Percentiles rank a stretch among this genome's conserved stretches.
phyloP scores from a whole-genome alignment of 1,284 basidiomycete genomes.

The Ganoderma sp. region DNA sequence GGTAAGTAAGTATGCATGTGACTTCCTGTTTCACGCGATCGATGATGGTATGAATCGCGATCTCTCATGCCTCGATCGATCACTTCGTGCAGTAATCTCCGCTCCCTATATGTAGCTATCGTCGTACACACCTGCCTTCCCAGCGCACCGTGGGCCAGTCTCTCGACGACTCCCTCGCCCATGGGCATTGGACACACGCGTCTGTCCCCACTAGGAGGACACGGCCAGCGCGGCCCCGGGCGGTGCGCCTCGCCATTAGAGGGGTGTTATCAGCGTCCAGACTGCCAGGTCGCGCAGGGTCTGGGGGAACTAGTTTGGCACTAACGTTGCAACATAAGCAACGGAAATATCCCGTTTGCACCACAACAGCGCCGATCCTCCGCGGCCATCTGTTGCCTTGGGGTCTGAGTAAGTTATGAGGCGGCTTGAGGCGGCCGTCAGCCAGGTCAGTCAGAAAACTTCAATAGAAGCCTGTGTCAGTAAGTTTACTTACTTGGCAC shows the following conservation, averaged over 20 bases:
- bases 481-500: neutral
- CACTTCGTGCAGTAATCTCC: constrained; percentile 24
- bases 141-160: neutral
- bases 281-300: neutral
- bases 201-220: neutral
- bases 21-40: constrained; percentile 4
- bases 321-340: neutral
- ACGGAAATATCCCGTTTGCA: neutral
- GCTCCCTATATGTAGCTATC: neutral
- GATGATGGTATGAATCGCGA: constrained; percentile 6
- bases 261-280: neutral
- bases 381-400: constrained; percentile 3
- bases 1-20: neutral
- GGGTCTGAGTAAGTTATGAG: neutral
- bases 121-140: neutral
- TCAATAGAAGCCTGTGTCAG: neutral
- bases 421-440: neutral
- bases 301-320: neutral
- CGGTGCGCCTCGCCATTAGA: neutral
- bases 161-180: neutral
- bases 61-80: constrained; percentile 26
- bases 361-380: constrained; percentile 2
- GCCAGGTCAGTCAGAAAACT: neutral
- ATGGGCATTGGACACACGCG: neutral
- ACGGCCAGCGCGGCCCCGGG: neutral